Evolutionary conservation across 2,329 filamentous ascomycete genomes (phyloP).

Genomic region (Apiospora marii): DNA sequence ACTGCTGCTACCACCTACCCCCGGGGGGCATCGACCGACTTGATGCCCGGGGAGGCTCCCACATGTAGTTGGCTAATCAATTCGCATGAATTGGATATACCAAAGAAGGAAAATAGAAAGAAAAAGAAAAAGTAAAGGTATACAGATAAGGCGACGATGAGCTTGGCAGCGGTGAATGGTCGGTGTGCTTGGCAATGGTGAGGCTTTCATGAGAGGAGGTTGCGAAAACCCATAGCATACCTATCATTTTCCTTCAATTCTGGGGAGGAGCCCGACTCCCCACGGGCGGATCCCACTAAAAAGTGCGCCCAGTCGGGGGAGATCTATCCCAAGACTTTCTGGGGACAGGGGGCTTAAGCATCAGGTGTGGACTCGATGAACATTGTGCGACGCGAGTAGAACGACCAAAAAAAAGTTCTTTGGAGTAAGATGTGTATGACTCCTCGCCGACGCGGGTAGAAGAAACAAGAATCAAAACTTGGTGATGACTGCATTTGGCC

Average conservation of each 20-base stretch:
- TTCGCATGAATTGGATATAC: background rate
- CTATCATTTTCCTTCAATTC: background rate
- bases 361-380: background rate
- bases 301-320: background rate
- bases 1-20: background rate
- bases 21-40: background rate
- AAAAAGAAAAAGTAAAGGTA: background rate
- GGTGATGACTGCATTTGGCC: slow-evolving; percentile 2
- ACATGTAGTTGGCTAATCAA: background rate
- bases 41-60: background rate
- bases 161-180: background rate
- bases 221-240: background rate
- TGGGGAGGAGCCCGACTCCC: slow-evolving; percentile 2
- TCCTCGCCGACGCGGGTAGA: background rate
- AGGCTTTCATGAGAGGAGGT: background rate
- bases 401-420: background rate
- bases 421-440: background rate
- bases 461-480: background rate
- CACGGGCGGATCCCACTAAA: slow-evolving; percentile 5
- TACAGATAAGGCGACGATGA: background rate
- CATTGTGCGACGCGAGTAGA: background rate
- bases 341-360: background rate
- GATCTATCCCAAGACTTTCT: background rate
- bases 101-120: background rate
- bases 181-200: background rate